Conservation (phyloP, 495 filamentous ascomycete genomes). For the Talaromyces nanjingensis region DNA sequence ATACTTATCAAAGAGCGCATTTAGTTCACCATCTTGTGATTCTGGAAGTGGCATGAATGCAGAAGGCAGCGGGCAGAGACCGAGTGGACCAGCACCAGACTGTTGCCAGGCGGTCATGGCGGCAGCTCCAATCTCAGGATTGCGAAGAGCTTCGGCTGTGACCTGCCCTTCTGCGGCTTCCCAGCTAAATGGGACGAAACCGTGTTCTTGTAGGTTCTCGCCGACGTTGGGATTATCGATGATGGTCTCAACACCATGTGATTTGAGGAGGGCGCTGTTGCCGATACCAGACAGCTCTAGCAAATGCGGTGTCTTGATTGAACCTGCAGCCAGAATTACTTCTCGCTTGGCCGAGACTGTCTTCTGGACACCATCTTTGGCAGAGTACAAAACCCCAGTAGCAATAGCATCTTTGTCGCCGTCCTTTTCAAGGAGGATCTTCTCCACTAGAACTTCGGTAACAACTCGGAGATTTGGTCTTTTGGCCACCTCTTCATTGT, state of each 20-base stretch:
- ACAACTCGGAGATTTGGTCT: no score
- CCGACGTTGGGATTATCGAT: conserved; percentile 38
- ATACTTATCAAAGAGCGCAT: not conserved
- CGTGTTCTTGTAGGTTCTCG: conserved; percentile 44
- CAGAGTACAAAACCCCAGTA: no score
- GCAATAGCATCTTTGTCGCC: no score
- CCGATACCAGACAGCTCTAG: conserved; percentile 60
- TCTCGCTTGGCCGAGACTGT: conserved; percentile 16
- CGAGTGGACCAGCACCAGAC: not conserved
- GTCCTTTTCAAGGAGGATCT: no score
- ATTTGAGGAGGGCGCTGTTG: conserved; percentile 19
- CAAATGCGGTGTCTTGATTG: conserved; percentile 46
- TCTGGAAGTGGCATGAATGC: conserved; percentile 26
- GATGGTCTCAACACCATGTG: conserved; percentile 28
- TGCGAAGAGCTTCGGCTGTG: conserved; percentile 35
- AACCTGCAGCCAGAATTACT: conserved; percentile 53
- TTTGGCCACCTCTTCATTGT: no score
- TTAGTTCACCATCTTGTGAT: conserved; percentile 10
- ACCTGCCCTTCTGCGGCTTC: conserved; percentile 30
- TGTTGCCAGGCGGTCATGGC: conserved; percentile 32
- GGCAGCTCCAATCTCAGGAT: conserved; percentile 27
- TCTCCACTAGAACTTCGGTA: no score
- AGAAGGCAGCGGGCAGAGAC: not conserved
- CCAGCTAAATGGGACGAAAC: conserved; percentile 22
- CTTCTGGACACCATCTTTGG: no score